These are phyloP conservation scores for Hydnomerulius pinastri DNA, from an alignment of 768 basidiomycete species.

Conservation along the genomic window DNA sequence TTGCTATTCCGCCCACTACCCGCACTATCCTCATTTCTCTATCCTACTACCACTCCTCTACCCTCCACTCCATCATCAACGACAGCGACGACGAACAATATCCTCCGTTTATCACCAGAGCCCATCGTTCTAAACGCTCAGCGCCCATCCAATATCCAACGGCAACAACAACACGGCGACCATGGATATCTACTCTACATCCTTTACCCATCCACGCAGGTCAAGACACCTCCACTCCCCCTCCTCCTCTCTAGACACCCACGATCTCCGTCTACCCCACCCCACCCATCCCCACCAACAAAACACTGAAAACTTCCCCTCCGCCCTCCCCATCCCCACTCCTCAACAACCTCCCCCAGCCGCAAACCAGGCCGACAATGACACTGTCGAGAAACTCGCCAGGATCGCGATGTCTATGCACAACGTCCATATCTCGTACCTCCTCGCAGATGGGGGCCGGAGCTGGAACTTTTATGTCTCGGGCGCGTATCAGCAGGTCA, in stretches of 20 bases:
- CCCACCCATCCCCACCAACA: slow-evolving; percentile 34
- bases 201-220: slow-evolving; percentile 89
- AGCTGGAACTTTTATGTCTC: slow-evolving; percentile 91
- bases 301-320: slow-evolving; percentile 30
- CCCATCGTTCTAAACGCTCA: no score
- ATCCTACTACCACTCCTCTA: not conserved
- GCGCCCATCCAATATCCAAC: slow-evolving; percentile 9
- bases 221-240: slow-evolving; percentile 63
- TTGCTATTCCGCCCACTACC: slow-evolving; percentile 1
- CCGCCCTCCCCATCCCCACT: slow-evolving; percentile 42
- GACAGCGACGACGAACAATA: slow-evolving; percentile 3
- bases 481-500: slow-evolving; percentile 90
- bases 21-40: slow-evolving; percentile 5
- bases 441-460: slow-evolving; percentile 62
- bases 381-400: slow-evolving; percentile 78
- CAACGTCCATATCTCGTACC: slow-evolving; percentile 82
- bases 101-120: no score
- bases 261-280: slow-evolving; percentile 48
- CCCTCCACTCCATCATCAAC: not conserved
- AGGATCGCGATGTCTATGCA: slow-evolving; percentile 80
- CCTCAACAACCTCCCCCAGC: slow-evolving; percentile 33
- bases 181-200: slow-evolving; percentile 96
- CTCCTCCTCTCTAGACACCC: slow-evolving; percentile 64
- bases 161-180: slow-evolving; percentile 9
- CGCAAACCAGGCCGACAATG: slow-evolving; percentile 52